phyloP scores from a whole-genome alignment of 345 rosid species.

The Sapria himalayana region DNA sequence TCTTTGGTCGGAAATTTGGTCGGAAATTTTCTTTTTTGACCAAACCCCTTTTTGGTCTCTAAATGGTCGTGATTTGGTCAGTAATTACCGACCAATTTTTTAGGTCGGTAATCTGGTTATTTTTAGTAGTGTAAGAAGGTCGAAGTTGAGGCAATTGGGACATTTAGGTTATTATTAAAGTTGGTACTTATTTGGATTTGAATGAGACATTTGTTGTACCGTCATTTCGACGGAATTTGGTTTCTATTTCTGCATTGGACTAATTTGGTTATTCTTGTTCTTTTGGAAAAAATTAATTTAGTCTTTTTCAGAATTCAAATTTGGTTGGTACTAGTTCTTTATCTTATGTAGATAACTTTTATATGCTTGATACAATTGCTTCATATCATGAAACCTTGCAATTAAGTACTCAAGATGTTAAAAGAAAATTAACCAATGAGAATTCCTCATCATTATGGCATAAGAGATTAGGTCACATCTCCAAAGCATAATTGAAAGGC shows the following conservation, averaged over 20 bases:
- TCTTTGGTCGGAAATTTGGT: too few relatives aligned
- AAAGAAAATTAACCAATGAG: background rate
- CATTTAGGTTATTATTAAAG: background rate
- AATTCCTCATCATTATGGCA: background rate
- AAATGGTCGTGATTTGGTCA: too few relatives aligned
- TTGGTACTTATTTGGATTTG: background rate
- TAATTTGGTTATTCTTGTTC: background rate
- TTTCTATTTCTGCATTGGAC: conserved; percentile 4
- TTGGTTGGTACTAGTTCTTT: background rate
- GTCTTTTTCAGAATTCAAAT: conserved; percentile 1
- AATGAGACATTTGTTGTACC: background rate
- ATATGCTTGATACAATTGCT: background rate
- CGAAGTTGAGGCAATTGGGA: background rate
- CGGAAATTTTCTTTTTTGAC: too few relatives aligned
- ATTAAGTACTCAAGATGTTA: background rate
- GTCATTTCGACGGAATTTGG: background rate
- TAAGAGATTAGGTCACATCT: background rate
- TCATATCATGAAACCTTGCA: background rate
- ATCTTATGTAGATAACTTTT: background rate
- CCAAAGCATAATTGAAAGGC: background rate
- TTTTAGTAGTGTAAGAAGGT: background rate
- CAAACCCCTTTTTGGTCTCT: too few relatives aligned
- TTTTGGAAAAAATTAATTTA: background rate
- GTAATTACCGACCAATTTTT: too few relatives aligned
- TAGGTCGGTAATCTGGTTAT: too few relatives aligned